Conservation (phyloP, 495 filamentous ascomycete genomes). For the Amniculicola lignicola region DNA sequence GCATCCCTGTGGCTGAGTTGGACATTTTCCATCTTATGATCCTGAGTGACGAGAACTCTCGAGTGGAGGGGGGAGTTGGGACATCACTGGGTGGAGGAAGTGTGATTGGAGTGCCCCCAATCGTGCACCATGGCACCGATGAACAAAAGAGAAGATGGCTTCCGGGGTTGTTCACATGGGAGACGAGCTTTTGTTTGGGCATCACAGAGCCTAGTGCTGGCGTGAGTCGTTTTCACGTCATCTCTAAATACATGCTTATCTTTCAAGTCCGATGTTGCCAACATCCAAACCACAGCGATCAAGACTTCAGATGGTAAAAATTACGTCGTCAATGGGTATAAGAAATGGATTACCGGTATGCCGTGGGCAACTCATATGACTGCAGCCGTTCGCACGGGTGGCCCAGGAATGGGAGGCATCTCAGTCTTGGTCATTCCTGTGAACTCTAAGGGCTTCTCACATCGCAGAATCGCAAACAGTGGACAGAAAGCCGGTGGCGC, state of each 20-base stretch:
- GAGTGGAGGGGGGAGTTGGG: constrained; percentile 40
- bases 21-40: constrained; percentile 42
- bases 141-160: constrained; percentile 36
- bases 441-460: constrained; percentile 21
- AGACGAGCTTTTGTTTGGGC: constrained; percentile 37
- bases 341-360: constrained; percentile 39
- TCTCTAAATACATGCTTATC: background rate
- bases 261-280: constrained; percentile 29
- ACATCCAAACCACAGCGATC: constrained; percentile 35
- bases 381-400: constrained; percentile 37
- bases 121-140: constrained; percentile 35
- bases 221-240: background rate
- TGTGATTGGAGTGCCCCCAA: constrained; percentile 36
- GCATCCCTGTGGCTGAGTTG: constrained; percentile 38
- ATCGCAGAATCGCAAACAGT: constrained; percentile 32
- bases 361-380: constrained; percentile 40
- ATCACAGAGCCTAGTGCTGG: constrained; percentile 39
- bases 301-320: constrained; percentile 33
- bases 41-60: constrained; percentile 38
- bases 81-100: constrained; percentile 31
- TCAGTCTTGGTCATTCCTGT: constrained; percentile 36
- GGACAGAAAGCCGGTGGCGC: constrained; percentile 43
- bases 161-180: constrained; percentile 35
- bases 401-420: constrained; percentile 35
- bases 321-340: constrained; percentile 38